These are phyloP conservation scores for Teratosphaeria pseudoeucalypti DNA, from an alignment of 2,329 filamentous ascomycete genomes.

Conservation along the genomic window DNA sequence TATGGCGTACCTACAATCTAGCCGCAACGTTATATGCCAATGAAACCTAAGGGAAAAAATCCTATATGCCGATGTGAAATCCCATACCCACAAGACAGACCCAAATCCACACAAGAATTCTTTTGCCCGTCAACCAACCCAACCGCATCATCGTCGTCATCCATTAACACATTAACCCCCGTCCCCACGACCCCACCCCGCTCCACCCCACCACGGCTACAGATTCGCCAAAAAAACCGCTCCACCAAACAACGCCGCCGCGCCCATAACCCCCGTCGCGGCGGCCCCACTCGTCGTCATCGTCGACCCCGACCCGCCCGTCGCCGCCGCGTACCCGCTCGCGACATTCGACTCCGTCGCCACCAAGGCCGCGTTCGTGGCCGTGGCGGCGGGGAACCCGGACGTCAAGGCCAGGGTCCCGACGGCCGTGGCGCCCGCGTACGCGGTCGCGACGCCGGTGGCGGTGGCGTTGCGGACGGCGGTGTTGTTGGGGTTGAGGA, in stretches of 20 bases:
- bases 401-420: slow-evolving; percentile 1
- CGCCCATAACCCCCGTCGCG: slow-evolving; percentile 34
- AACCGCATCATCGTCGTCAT: background rate
- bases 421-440: background rate
- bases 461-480: background rate
- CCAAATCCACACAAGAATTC: too few relatives aligned
- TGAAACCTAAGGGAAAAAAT: too few relatives aligned
- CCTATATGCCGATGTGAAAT: too few relatives aligned
- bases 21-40: too few relatives aligned
- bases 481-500: slow-evolving; percentile 42
- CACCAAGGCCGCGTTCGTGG: slow-evolving; percentile 12
- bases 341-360: slow-evolving; percentile 16
- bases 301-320: background rate
- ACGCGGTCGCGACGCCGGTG: background rate
- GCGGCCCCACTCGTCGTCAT: background rate
- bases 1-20: too few relatives aligned
- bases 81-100: too few relatives aligned
- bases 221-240: slow-evolving; percentile 21
- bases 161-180: background rate
- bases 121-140: too few relatives aligned
- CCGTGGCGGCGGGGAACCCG: background rate
- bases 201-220: background rate
- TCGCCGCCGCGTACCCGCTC: slow-evolving; percentile 16
- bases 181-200: background rate
- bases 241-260: slow-evolving; percentile 39